Evolutionary conservation across 768 basidiomycete genomes (phyloP), one percentile per base, ranked within the genome.

Genomic region (Suillus subalutaceus): DNA sequence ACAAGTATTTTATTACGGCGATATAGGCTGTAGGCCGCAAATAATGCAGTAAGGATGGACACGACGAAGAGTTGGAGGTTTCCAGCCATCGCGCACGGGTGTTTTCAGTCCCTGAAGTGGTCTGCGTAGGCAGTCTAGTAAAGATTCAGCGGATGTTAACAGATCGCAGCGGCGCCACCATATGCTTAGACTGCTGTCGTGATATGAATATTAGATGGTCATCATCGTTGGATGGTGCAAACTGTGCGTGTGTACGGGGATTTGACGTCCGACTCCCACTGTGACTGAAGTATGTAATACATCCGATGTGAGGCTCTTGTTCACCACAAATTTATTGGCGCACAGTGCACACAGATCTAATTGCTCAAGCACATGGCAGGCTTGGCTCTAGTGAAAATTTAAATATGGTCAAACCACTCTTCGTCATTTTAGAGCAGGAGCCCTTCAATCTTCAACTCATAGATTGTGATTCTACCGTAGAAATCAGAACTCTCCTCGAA

Each of bases 401-500:
- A 20, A 35, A 35, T n/a, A n/a, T 16, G 18, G 20, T 20, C 18
- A n/a, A 57, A 35, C n/a, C 13, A 20, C 6, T 56, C 55, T 37
- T 30, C 7, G 12, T 43, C 18, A 43, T 60, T 60, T 60, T 26
- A 66, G 12, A 48, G 32, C 23, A 46, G 46, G 26, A 63, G 26
- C 1, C 79, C 79, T 64, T 80, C 65, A 38, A 83, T 38, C 52
- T 69, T 73, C 44, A 93, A 71, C 72, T 92, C 88, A 72, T 93
- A 93, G 50, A 93, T 73, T 9, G 86, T 91, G 53, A 93, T 83
- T 75, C 92, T 84, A 63, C 93, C 93, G 72, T 93, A 94, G 72
- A 94, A 91, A 77, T 94, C 93, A 23, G 93, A 93, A 74, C 91
- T 92, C 73, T 87, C 84, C 70, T 92, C 89, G 67, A 95, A 94